These are phyloP conservation scores for Phytophthora syringae DNA, from an alignment of 352 stramenopile genomes.

Conservation along the genomic window DNA sequence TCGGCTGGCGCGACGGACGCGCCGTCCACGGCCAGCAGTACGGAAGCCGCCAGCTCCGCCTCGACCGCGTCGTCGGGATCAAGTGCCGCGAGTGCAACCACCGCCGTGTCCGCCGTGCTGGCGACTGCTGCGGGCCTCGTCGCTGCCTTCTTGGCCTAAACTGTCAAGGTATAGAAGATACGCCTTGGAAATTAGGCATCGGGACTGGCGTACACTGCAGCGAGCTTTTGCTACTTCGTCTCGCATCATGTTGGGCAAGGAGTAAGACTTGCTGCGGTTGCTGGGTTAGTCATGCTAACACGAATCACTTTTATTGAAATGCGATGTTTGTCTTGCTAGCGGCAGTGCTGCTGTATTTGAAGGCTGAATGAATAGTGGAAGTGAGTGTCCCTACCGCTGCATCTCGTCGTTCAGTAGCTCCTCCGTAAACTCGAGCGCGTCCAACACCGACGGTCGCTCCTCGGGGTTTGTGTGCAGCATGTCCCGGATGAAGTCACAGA, in stretches of 20 bases:
- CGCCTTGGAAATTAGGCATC: not conserved
- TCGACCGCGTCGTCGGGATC: constrained; percentile 17
- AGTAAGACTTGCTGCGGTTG: constrained; percentile 15
- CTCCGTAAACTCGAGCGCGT: constrained; percentile 84
- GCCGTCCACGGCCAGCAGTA: constrained; percentile 32
- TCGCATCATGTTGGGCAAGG: constrained; percentile 13
- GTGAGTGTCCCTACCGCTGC: constrained; percentile 57
- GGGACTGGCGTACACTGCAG: not conserved
- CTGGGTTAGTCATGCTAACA: constrained; percentile 24
- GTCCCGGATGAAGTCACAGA: constrained; percentile 89
- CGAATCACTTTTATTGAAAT: constrained; percentile 30
- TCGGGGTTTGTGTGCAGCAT: constrained; percentile 88
- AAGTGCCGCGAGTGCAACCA: constrained; percentile 18
- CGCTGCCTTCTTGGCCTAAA: constrained; percentile 38
- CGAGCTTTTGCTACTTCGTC: constrained; percentile 13
- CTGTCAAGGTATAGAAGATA: not conserved
- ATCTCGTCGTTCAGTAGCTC: constrained; percentile 78
- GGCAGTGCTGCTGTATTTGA: constrained; percentile 13
- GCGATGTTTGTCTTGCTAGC: not conserved
- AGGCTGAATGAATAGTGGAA: too few species aligned
- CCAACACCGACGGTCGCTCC: constrained; percentile 77
- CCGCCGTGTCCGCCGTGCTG: constrained; percentile 25
- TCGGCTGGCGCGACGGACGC: constrained; percentile 42
- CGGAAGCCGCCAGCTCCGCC: constrained; percentile 21
- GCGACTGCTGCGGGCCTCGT: constrained; percentile 34